These are phyloP conservation scores for Mycosphaerella arachidis DNA, from an alignment of 2,329 filamentous ascomycete species.

Conservation along the genomic window DNA sequence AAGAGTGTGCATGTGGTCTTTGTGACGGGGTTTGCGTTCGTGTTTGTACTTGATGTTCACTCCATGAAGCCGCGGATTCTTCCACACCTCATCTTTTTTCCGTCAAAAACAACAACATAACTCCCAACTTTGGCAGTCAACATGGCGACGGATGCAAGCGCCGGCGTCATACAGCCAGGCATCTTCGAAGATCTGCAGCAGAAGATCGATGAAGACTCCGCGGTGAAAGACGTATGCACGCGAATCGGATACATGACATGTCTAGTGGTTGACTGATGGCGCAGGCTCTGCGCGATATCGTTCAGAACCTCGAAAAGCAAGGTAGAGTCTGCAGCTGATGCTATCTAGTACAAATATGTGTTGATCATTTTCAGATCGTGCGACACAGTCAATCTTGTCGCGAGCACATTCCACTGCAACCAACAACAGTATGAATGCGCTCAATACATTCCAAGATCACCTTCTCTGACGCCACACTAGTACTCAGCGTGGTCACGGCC, in stretches of 20 bases:
- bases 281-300: conserved; percentile 70
- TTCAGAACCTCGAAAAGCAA: conserved; percentile 71
- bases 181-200: conserved; percentile 82
- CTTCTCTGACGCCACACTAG: conserved; percentile 40
- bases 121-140: background rate
- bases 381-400: conserved; percentile 77
- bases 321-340: conserved; percentile 5
- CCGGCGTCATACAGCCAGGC: conserved; percentile 37
- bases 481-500: conserved; percentile 63
- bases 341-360: background rate
- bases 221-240: conserved; percentile 64
- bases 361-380: conserved; percentile 52
- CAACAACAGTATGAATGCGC: conserved; percentile 49
- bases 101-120: background rate
- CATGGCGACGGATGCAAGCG: conserved; percentile 31
- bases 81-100: conserved; percentile 1
- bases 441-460: background rate
- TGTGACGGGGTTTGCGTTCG: background rate
- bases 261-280: background rate
- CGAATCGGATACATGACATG: background rate
- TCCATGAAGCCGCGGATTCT: background rate
- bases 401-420: conserved; percentile 83
- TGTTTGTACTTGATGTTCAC: background rate
- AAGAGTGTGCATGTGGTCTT: conserved; percentile 5
- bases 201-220: conserved; percentile 82